Percentiles rank a stretch among this genome's conserved stretches.
Conservation (phyloP, 148 eudicot genomes). For the Chenopodium album region DNA sequence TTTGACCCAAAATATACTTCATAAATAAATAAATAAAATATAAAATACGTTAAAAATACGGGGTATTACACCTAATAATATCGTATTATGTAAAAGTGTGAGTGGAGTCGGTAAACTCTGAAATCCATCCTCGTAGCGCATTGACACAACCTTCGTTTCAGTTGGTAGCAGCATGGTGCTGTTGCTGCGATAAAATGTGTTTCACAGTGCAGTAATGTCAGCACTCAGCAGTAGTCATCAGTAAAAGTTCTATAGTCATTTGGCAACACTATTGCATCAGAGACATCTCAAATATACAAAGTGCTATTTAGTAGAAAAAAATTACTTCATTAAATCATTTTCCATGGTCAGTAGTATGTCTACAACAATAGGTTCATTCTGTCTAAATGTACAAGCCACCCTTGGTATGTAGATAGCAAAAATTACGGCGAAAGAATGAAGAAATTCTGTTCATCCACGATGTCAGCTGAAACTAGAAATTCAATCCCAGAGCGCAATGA, state of each 20-base stretch:
- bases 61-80: too few species aligned
- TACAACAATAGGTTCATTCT: slow-evolving; percentile 16
- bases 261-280: not conserved
- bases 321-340: not conserved
- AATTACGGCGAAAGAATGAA: slow-evolving; percentile 18
- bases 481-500: slow-evolving; percentile 3
- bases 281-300: not conserved
- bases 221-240: too few species aligned
- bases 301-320: not conserved
- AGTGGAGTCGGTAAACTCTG: too few species aligned
- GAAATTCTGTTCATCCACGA: not conserved
- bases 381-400: slow-evolving; percentile 33
- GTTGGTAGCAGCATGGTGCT: not conserved
- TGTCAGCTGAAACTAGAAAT: not conserved
- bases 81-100: too few species aligned
- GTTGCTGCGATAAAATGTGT: not conserved
- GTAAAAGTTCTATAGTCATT: too few species aligned
- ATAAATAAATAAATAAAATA: too few species aligned
- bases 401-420: slow-evolving; percentile 20
- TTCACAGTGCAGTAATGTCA: too few species aligned
- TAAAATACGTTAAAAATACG: too few species aligned
- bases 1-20: too few species aligned
- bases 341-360: not conserved
- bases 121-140: too few species aligned
- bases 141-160: not conserved